Conservation (phyloP, 1,284 basidiomycete genomes). For the Microbotryum silenes-acaulis region DNA sequence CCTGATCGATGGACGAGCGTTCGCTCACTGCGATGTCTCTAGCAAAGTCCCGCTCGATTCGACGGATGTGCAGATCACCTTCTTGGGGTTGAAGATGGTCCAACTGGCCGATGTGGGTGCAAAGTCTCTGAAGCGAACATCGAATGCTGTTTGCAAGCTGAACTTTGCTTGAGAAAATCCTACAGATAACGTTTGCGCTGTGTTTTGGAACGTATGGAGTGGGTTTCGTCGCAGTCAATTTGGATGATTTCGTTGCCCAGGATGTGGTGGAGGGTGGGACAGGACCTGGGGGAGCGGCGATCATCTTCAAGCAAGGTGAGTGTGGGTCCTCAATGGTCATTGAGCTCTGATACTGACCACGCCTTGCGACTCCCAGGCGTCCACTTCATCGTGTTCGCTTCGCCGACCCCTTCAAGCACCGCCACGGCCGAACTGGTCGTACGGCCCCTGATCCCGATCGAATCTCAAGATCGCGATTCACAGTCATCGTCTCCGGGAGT, state of each 20-base stretch:
- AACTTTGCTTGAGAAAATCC: neutral
- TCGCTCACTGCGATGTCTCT: conserved; percentile 7
- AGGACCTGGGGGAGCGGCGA: neutral
- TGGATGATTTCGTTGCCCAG: conserved; percentile 9
- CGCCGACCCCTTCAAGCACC: neutral
- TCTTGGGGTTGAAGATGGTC: conserved; percentile 3
- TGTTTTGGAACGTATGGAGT: neutral
- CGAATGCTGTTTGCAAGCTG: neutral
- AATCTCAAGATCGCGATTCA: too few species aligned
- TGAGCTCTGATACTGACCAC: too few species aligned
- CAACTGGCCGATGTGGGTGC: conserved; percentile 4
- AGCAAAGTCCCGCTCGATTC: neutral
- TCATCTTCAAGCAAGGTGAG: conserved; percentile 9
- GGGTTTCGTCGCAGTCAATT: conserved; percentile 8
- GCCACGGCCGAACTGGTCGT: neutral
- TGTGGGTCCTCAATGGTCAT: neutral
- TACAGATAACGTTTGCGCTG: conserved; percentile 3
- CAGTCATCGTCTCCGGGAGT: neutral
- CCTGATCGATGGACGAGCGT: conserved; percentile 11
- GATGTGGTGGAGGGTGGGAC: neutral
- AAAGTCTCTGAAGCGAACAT: too few species aligned
- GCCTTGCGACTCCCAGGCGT: neutral
- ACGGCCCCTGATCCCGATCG: neutral
- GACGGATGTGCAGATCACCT: neutral
- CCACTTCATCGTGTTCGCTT: neutral